Base-by-base conservation (phyloP, 2,329 filamentous ascomycete species). In the Scolecobasidium constrictum region DNA sequence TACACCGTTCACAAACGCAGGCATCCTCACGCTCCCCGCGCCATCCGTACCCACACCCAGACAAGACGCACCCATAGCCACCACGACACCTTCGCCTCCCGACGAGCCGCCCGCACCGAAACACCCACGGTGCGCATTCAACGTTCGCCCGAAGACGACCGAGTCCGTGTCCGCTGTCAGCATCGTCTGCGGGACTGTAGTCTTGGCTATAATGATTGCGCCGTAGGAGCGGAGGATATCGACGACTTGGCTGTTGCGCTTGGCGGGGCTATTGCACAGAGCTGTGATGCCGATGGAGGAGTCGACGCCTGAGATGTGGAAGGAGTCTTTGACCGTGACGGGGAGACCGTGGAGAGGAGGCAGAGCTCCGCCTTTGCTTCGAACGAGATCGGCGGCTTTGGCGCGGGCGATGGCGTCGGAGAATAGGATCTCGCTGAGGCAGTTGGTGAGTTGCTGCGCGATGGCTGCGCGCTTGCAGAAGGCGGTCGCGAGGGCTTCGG, bases 151-250 rank as follows among this genome's bases (percentile, higher is more conserved):
- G 50, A 77, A 75, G 2, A 74, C 65, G 49, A 80, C 78, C 59
- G 82, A 83, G 12, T 79, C 73, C 2, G 69, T 73, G 54, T 83
- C 79, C 12, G 75, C 71, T 39, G 80, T 78, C 78, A 83, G 81
- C 68, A 81, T 77, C 9, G 75, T 75, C 2, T 75, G 78, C 0
- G 81, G 79, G 2, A 83, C 64, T 50, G 82, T 83, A 1, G 81
- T 84, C 59, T 84, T 84, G 49, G 73, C 70, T 49, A 83, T 81
- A 13, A 80, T 60, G 0, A 85, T 67, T 1, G 80, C 80, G 1
- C 81, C 81, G 0, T 77, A 64, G 16, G 66, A 64, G 18, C 73
- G 60, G 3, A 85, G 58, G 1, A 81, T 61, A 6, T 73, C 65
- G 0, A 82, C 72, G 5, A 83, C 61, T 0, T 70, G 66, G 0